These are phyloP conservation scores for Nakataea oryzae DNA, from an alignment of 2,329 filamentous ascomycete species.

Conservation along the genomic window DNA sequence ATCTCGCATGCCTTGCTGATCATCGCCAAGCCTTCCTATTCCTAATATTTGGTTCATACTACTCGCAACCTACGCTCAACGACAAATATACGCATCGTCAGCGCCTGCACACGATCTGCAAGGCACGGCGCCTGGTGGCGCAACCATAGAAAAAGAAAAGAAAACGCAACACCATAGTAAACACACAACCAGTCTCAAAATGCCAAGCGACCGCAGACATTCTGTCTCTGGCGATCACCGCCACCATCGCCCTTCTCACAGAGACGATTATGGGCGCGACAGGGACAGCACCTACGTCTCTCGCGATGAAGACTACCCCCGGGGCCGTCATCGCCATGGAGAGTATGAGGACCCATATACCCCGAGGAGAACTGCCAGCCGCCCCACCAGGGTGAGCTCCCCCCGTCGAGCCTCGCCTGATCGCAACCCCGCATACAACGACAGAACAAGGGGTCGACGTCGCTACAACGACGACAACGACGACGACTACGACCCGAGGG, in stretches of 20 bases:
- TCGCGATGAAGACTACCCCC: neutral
- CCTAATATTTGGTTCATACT: neutral
- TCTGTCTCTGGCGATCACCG: conserved; percentile 1
- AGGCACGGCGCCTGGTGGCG: neutral
- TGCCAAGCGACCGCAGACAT: neutral
- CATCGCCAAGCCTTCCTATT: neutral
- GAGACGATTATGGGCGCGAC: neutral
- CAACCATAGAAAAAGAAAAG: neutral
- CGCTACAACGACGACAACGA: neutral
- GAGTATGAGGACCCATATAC: neutral
- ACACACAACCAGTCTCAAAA: neutral
- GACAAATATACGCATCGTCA: no score
- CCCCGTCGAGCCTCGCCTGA: neutral
- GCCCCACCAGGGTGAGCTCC: neutral
- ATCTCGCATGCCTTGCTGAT: neutral
- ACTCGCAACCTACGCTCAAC: no score
- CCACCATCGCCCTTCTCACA: neutral
- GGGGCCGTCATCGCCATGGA: neutral
- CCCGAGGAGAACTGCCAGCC: neutral
- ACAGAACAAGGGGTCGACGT: neutral
- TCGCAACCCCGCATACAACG: neutral
- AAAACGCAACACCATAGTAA: neutral
- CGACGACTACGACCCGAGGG: conserved; percentile 10
- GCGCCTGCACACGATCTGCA: neutral
- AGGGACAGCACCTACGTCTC: neutral